These are phyloP conservation scores for Reticulascus tulasneorum DNA, from an alignment of 2,329 filamentous ascomycete genomes.

Conservation along the genomic window DNA sequence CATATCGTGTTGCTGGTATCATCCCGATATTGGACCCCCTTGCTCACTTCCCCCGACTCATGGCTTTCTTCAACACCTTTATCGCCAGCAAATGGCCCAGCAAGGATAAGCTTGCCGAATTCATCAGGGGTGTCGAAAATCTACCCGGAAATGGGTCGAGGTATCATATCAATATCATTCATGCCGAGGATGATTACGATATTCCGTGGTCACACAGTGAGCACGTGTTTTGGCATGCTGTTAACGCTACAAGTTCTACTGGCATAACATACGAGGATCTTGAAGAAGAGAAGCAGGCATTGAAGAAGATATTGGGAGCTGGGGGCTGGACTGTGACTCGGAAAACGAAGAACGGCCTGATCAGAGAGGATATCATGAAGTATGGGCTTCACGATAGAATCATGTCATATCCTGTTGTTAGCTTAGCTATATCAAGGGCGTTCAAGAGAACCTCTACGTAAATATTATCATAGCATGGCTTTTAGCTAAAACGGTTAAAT, in stretches of 20 bases:
- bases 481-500: too few relatives aligned
- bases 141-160: conserved; percentile 18
- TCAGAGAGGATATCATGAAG: conserved; percentile 52
- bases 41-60: conserved; percentile 39
- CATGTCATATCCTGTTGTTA: conserved; percentile 54
- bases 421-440: conserved; percentile 44
- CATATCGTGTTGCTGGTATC: conserved; percentile 52
- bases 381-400: conserved; percentile 54
- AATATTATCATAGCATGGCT: too few relatives aligned
- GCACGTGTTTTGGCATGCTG: conserved; percentile 49
- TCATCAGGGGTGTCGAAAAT: conserved; percentile 34
- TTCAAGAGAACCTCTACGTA: too few relatives aligned
- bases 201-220: conserved; percentile 48
- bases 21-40: conserved; percentile 52
- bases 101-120: conserved; percentile 42
- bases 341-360: conserved; percentile 38
- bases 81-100: conserved; percentile 48
- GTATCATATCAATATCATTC: conserved; percentile 45
- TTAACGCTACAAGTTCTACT: conserved; percentile 38
- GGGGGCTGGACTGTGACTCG: conserved; percentile 48
- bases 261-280: conserved; percentile 40
- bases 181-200: conserved; percentile 48
- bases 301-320: conserved; percentile 36
- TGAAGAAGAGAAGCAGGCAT: conserved; percentile 35
- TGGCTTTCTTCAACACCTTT: conserved; percentile 41